These are phyloP conservation scores for Russula earlei DNA, from an alignment of 768 basidiomycete genomes.

Conservation along the genomic window DNA sequence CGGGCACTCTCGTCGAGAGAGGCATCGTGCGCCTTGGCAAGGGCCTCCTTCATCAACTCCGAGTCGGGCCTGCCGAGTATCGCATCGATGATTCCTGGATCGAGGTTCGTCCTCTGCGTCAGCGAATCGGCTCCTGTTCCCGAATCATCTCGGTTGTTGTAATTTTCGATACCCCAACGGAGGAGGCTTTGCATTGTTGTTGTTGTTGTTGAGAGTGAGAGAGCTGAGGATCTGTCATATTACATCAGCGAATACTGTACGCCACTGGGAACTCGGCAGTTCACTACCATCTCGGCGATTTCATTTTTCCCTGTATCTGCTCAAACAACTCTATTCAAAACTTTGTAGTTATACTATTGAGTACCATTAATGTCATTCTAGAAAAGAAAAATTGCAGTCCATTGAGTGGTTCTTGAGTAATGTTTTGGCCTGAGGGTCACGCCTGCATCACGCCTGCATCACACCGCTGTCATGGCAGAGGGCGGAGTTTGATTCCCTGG, in stretches of 20 bases:
- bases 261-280: no score
- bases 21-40: slow-evolving; percentile 53
- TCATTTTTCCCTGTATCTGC: no score
- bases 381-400: no score
- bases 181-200: slow-evolving; percentile 56
- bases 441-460: no score
- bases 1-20: slow-evolving; percentile 46
- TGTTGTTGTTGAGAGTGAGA: not conserved
- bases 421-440: no score
- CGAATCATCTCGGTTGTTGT: slow-evolving; percentile 29
- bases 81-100: slow-evolving; percentile 76
- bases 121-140: slow-evolving; percentile 28
- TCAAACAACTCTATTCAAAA: no score
- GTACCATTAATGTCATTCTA: no score
- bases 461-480: no score
- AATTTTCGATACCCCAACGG: slow-evolving; percentile 76
- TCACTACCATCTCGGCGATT: no score
- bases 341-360: no score
- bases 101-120: slow-evolving; percentile 41
- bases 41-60: slow-evolving; percentile 72
- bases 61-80: slow-evolving; percentile 82
- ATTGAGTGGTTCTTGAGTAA: no score
- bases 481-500: no score
- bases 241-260: not conserved
- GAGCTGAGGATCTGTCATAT: not conserved